Evolutionary conservation across 129 eudicot species (phyloP), one percentile per base, ranked within the genome.

Genomic region (Saussurea involucrata): DNA sequence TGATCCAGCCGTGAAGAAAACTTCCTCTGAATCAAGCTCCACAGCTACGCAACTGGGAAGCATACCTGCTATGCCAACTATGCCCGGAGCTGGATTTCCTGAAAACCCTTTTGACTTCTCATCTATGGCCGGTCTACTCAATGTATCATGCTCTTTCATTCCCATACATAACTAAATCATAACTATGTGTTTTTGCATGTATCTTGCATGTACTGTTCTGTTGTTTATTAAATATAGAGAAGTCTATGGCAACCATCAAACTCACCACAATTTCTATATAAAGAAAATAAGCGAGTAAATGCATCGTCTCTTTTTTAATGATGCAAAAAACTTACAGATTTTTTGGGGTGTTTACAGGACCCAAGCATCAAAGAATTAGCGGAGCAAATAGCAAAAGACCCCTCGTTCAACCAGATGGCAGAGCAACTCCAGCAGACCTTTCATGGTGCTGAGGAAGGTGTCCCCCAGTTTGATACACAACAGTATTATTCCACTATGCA

Each of bases 311-410:
- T 60, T 21, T 6, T 12, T n/a, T n/a, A n/a, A n/a, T n/a, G n/a
- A n/a, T n/a, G n/a, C n/a, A n/a, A n/a, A n/a, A n/a, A n/a, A 55
- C 55, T 77, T 55, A 77, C 75, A 22, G 9, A 17, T 1, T 49
- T 73, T 53, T 58, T 32, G 17, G 78, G 70, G 24, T 49, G 73
- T 24, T 65, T 79, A 63, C 83, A 94, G 98, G 98, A 94, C 75
- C 98, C 97, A 68, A 94, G 97, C 83, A 87, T 94, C 63, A 94
- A 91, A 81, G 98, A 94, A 66, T 76, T 94, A 78, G 98, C 98
- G 10, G 93, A 91, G 63, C 98, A 94, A 81, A 94, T 94, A 80
- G 97, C 98, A 67, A 91, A 91, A 82, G 98, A 94, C 70, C 98
- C 97, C 64, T 84, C 98, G 33, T 94, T 94, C 75, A 91, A 80